Evolutionary conservation across 2,329 filamentous ascomycete species (phyloP), one percentile per base, ranked within the genome.

Genomic region (Stachybotrys chartarum): DNA sequence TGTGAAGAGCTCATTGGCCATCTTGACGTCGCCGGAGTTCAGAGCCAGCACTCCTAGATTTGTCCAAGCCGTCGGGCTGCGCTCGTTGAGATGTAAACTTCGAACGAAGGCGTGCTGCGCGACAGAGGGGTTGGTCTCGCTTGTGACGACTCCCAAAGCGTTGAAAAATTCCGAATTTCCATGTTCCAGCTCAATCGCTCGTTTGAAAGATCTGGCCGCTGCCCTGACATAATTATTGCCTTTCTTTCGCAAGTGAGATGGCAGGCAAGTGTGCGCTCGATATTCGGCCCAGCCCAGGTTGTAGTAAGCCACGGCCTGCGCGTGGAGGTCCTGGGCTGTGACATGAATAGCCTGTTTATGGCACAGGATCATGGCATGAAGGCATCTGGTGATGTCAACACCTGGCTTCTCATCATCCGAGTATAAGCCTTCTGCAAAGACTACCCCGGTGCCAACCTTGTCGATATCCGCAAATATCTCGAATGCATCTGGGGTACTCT

Each of bases 131-230:
- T 90, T 97, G 61, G 97, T 80, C 50, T 84, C 84, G 59, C 90
- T 92, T 2, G 94, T 97, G 30, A 90, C 91, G 4, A 97, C 90
- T 52, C 93, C 94, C 3, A 99, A 79, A 0, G 94, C 87, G 66
- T 97, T 97, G 94, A 94, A 99, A 70, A 97, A 97, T 62, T 97
- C 93, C 0, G 90, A 78, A 66, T 97, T 99, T 53, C 91, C 90
- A 7, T 92, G 89, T 70, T 99, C 95, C 1, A 97, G 79, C 71
- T 97, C 94, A 60, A 99, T 99, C 1, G 94, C 90, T 49, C 90
- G 82, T 74, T 99, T 99, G 80, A 99, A 97, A 64, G 90, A 94
- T 54, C 86, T 82, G 59, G 97, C 87, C 1, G 94, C 83, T 7
- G 91, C 86, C 68, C 88, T 92, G 50, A 94, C 77, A 61, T 91